Evolutionary conservation across 441 rosid genomes (phyloP).

Genomic region (Euphorbia schlechtendalii): DNA sequence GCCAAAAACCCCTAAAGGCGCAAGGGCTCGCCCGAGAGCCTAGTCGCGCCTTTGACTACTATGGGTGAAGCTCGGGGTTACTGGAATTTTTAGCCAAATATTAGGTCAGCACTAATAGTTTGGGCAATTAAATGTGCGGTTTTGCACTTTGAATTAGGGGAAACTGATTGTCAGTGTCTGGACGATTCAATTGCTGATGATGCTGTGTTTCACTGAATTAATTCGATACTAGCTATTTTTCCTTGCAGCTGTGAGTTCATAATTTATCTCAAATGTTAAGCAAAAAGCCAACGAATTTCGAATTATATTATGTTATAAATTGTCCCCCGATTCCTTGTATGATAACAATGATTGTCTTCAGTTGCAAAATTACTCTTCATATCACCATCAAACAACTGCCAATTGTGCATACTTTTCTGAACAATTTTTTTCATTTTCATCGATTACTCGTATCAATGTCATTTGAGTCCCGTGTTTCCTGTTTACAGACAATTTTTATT

Average conservation of each 20-base stretch:
- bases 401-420: neutral
- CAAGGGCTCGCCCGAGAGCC: too few relatives aligned
- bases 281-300: too few relatives aligned
- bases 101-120: neutral
- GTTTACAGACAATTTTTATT: neutral
- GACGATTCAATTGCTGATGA: neutral
- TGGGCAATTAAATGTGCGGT: neutral
- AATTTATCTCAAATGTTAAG: neutral
- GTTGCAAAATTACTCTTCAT: neutral
- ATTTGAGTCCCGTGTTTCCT: neutral
- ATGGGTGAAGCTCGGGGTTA: too few relatives aligned
- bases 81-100: neutral
- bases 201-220: neutral
- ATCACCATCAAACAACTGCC: neutral
- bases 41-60: too few relatives aligned
- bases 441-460: neutral
- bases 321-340: too few relatives aligned
- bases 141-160: neutral
- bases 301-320: neutral
- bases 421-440: neutral
- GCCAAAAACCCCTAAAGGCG: too few relatives aligned
- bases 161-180: neutral
- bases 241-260: neutral
- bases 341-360: neutral
- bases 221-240: neutral